Base-by-base conservation (phyloP, 2,329 filamentous ascomycete species). In the Colletotrichum aenigma region DNA sequence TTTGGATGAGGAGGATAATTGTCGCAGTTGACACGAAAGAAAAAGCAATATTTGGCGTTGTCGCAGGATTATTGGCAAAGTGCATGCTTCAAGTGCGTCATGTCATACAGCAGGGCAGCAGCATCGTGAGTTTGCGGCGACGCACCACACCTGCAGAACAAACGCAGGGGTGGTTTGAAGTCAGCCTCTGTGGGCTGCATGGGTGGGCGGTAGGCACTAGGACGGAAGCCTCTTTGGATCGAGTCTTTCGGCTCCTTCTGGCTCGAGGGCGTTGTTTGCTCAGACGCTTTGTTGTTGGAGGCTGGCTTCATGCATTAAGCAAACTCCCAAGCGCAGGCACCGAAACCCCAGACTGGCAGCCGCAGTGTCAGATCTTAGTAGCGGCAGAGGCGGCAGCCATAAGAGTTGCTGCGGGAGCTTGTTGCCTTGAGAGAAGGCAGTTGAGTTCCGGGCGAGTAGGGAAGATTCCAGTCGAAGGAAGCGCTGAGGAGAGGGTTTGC, bases 201-300 rank as follows among this genome's bases (percentile, higher is more conserved):
- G 70, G 62, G 21, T 67, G 36, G 64, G 43, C 61, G 62, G 64
- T 34, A 34, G 13, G 28, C 28, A 28, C 36, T 34, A 60, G 48
- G 34, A 72, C 74, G 67, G 43, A 75, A 75, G 74, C 74, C 21
- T 67, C 48, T 6, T 21, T 38, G 26, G 52, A 43, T 75, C 69
- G 55, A 75, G 36, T 60, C 34, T 65, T 71, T 71, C 56, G 43
- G 18, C n/a, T 52, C 43, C 43, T 52, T 24, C 43, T 52, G 43
- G 43, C 43, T 52, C 43, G 43, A 52, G 10, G 43, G 43, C n/a
- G 43, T 2, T 34, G 34, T 34, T 62, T 32, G 58, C 58, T 62
- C 65, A 43, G 32, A 52, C 73, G 69, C 73, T 72, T 75, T 72
- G 62, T 64, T 26, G 38, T 48, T 52, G 32, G 26, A 48, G 48